Evolutionary conservation across 2,329 filamentous ascomycete genomes (phyloP).

Genomic region (Xylariomycetidae sp.): DNA sequence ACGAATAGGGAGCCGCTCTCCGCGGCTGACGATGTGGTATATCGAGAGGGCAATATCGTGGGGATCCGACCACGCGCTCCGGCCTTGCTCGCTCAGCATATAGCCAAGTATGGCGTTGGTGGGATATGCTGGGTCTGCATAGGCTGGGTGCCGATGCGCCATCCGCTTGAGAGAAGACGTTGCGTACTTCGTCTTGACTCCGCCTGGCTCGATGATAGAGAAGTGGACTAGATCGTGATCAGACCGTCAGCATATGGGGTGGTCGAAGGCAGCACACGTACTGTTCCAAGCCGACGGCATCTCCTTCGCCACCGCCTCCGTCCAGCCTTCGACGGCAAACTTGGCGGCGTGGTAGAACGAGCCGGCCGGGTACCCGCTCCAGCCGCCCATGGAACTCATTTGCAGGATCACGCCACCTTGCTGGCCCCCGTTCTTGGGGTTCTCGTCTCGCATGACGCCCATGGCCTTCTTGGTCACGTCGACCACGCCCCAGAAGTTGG

Average conservation of each 20-base stretch:
- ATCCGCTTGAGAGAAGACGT: slow-evolving; percentile 22
- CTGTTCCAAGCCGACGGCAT: slow-evolving; percentile 36
- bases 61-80: slow-evolving; percentile 27
- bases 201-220: slow-evolving; percentile 36
- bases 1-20: slow-evolving; percentile 32
- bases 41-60: slow-evolving; percentile 30
- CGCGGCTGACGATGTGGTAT: slow-evolving; percentile 27
- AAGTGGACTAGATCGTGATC: slow-evolving; percentile 28
- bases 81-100: slow-evolving; percentile 18
- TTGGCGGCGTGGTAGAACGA: slow-evolving; percentile 36
- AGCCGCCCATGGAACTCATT: slow-evolving; percentile 47
- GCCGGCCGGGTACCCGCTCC: slow-evolving; percentile 27
- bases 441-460: slow-evolving; percentile 31
- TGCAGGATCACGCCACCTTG: slow-evolving; percentile 48
- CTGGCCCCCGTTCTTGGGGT: slow-evolving; percentile 19
- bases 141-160: slow-evolving; percentile 33
- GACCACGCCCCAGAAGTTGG: slow-evolving; percentile 37
- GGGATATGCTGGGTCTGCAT: slow-evolving; percentile 25
- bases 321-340: slow-evolving; percentile 41
- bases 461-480: slow-evolving; percentile 32
- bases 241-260: background rate
- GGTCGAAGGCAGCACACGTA: slow-evolving; percentile 13
- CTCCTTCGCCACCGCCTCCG: slow-evolving; percentile 39
- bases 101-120: slow-evolving; percentile 24
- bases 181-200: slow-evolving; percentile 31